Evolutionary conservation across 441 rosid species (phyloP).

Genomic region (Mallotus repandus): DNA sequence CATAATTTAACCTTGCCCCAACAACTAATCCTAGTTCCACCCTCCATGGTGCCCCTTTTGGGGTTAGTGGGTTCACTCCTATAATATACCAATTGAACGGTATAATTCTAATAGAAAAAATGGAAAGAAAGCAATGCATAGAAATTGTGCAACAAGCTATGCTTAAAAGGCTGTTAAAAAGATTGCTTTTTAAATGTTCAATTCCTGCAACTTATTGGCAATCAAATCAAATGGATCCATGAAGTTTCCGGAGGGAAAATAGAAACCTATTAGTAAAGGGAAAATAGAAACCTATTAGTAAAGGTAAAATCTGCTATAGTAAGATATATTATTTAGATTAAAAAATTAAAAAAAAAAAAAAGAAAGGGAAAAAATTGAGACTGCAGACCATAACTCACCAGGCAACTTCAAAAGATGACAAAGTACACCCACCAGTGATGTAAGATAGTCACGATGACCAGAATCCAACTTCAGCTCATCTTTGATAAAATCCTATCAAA

Average conservation of each 20-base stretch:
- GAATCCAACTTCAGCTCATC: conserved; percentile 45
- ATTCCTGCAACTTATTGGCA: neutral
- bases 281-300: neutral
- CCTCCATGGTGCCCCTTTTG: neutral
- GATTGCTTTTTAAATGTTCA: neutral
- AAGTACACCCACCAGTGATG: conserved; percentile 63
- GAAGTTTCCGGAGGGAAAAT: neutral
- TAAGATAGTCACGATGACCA: conserved; percentile 38
- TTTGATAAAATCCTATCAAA: conserved; percentile 39
- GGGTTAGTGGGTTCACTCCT: neutral
- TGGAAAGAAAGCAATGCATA: neutral
- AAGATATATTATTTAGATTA: neutral
- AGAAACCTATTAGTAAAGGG: neutral
- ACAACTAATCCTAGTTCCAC: no score
- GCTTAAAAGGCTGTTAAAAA: neutral
- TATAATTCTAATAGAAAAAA: neutral
- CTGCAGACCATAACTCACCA: conserved; percentile 43
- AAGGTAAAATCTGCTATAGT: neutral
- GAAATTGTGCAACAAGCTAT: neutral
- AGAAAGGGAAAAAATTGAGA: neutral
- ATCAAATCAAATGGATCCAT: neutral
- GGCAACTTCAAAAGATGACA: conserved; percentile 67
- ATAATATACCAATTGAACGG: neutral
- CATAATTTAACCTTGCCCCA: no score
- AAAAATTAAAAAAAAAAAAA: neutral